Evolutionary conservation across 441 rosid species (phyloP).

Genomic region (California macrophylla): DNA sequence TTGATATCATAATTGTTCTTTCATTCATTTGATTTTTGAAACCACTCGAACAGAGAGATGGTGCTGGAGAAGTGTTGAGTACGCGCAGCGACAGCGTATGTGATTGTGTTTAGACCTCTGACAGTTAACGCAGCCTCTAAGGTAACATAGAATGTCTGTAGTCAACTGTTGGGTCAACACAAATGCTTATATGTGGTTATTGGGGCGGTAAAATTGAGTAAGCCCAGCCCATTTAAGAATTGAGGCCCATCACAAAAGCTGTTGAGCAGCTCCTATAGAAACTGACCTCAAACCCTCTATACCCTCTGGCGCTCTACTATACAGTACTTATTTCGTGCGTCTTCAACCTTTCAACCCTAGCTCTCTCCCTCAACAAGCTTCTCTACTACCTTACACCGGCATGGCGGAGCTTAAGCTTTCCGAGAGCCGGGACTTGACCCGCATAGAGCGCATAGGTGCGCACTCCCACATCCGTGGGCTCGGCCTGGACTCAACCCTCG

Average conservation of each 20-base stretch:
- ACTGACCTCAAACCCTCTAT: neutral
- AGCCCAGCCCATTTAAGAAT: neutral
- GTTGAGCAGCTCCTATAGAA: neutral
- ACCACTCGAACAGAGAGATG: neutral
- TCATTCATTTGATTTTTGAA: neutral
- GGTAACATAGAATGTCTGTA: too few species aligned
- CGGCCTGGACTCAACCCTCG: conserved; percentile 24
- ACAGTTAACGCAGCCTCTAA: too few species aligned
- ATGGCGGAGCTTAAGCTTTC: conserved; percentile 26
- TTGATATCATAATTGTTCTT: neutral
- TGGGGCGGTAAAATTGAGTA: too few species aligned
- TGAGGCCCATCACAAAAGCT: neutral
- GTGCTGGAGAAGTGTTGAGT: too few species aligned
- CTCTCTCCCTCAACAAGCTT: neutral
- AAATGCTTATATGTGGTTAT: too few species aligned
- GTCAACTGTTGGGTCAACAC: too few species aligned
- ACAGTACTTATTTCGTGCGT: neutral
- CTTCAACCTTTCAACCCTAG: neutral
- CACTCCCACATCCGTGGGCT: conserved; percentile 30
- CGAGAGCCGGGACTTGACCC: conserved; percentile 21
- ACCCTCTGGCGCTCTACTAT: too few species aligned
- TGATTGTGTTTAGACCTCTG: too few species aligned
- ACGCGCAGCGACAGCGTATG: too few species aligned
- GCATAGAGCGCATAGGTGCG: conserved; percentile 25
- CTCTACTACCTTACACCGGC: neutral